Evolutionary conservation across 106 monocot species (phyloP), one percentile per base, ranked within the genome.

Genomic region (Narthecium ossifragum): DNA sequence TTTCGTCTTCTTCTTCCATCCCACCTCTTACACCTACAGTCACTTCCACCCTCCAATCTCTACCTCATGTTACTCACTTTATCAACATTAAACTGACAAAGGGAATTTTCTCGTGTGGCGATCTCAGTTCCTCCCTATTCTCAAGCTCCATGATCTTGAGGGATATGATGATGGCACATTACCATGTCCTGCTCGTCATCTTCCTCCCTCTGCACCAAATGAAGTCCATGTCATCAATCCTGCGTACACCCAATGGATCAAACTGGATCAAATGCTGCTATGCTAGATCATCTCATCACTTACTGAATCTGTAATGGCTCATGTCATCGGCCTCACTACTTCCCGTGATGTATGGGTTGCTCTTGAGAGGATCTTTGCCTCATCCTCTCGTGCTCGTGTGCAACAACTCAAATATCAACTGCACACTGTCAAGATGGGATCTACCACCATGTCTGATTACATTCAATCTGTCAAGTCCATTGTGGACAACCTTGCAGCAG

Each of bases 81-180:
- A 6, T 46, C 46, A 46, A 46, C 46, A 46, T 46, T 15, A 46
- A 46, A 46, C 46, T 46, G 46, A 46, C 46, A 46, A 46, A 46
- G 46, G 46, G 5, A 46, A 46, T 18, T 46, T 46, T 46, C 14
- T 46, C 14, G 46, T 46, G n/a, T 46, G 46, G 46, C 46, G 46
- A 6, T 46, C 46, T 15, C 14, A 46, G 46, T 46, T 46, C 46
- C 46, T 46, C 14, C 46, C 46, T 15, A 46, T 46, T 8, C 46
- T 46, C 5, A 46, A 46, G 14, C 8, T 46, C 14, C 46, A 46
- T 46, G 46, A 46, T 46, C 46, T 46, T 46, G 46, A 46, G 8
- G 15, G 1, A 11, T 17, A 13, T 20, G 46, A 15, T 17, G 46
- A 46, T 46, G 46, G 46, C 46, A 46, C 46, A 8, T 46, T 17